A percentile compares a stretch with the other conserved stretches of the same genome.
These are phyloP conservation scores for Nothopassalora personata DNA, from an alignment of 2,329 filamentous ascomycete genomes.

Conservation along the genomic window DNA sequence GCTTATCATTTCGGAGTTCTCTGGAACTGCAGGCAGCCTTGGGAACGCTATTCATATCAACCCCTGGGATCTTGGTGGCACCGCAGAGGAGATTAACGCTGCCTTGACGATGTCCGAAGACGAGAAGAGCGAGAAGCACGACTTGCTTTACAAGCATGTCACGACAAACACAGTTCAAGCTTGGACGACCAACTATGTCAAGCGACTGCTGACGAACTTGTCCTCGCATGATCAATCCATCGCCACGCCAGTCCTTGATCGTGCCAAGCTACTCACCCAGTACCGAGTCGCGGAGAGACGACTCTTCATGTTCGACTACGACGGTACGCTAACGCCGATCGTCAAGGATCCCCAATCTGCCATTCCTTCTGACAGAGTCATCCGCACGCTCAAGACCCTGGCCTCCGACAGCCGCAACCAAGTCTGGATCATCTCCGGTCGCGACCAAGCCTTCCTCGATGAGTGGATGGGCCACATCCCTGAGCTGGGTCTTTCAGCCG, in stretches of 20 bases:
- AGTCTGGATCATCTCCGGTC: constrained; percentile 98
- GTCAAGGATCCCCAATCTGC: constrained; percentile 86
- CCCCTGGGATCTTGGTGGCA: constrained; percentile 83
- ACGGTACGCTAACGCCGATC: constrained; percentile 92
- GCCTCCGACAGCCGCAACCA: constrained; percentile 75
- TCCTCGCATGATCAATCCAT: constrained; percentile 68
- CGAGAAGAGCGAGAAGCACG: constrained; percentile 63
- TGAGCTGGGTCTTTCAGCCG: constrained; percentile 86
- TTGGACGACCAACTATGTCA: constrained; percentile 77
- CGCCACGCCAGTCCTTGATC: constrained; percentile 77
- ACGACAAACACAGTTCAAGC: constrained; percentile 77
- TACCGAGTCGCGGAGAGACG: constrained; percentile 73
- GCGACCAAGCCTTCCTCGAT: constrained; percentile 85
- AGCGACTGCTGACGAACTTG: constrained; percentile 73
- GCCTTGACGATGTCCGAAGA: constrained; percentile 70
- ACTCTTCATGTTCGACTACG: constrained; percentile 98
- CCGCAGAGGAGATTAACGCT: constrained; percentile 75
- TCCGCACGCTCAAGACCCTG: constrained; percentile 71
- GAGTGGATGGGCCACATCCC: constrained; percentile 89
- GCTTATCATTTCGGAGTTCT: constrained; percentile 93
- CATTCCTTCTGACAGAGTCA: constrained; percentile 76
- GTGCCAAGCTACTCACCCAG: constrained; percentile 62
- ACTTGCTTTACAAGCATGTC: constrained; percentile 74
- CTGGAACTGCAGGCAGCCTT: constrained; percentile 82
- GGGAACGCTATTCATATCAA: constrained; percentile 91